These are phyloP conservation scores for Discostella stelligeroides DNA, from an alignment of 108 stramenopile genomes.

Conservation along the genomic window DNA sequence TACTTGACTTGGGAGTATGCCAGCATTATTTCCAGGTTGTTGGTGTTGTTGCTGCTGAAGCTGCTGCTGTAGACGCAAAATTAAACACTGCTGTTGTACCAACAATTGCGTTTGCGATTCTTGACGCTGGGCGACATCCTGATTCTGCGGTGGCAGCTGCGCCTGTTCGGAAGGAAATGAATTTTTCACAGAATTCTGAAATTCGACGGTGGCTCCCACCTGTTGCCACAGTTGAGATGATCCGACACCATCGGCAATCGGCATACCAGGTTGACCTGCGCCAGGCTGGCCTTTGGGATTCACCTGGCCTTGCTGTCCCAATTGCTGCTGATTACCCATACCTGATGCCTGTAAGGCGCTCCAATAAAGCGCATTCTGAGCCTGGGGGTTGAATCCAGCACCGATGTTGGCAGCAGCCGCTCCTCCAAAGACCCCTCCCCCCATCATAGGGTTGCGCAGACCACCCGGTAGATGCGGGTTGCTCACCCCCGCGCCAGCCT, in stretches of 20 bases:
- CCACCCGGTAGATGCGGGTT: background rate
- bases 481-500: background rate
- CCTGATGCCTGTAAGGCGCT: constrained; percentile 4
- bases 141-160: constrained; percentile 19
- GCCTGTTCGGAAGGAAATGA: background rate
- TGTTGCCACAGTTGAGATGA: constrained; percentile 10
- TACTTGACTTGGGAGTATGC: background rate
- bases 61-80: constrained; percentile 26
- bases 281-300: background rate
- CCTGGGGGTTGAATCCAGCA: background rate
- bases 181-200: too few species aligned
- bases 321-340: background rate
- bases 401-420: background rate
- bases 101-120: constrained; percentile 21
- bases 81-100: constrained; percentile 22
- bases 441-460: background rate
- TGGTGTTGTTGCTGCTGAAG: constrained; percentile 28
- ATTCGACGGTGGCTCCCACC: too few species aligned
- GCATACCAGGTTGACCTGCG: background rate
- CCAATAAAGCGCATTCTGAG: constrained; percentile 8
- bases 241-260: constrained; percentile 1
- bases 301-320: background rate
- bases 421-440: background rate
- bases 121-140: constrained; percentile 11
- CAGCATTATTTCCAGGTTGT: background rate